Evolutionary conservation across 768 basidiomycete species (phyloP).

Genomic region (Leccinum disarticulatum): DNA sequence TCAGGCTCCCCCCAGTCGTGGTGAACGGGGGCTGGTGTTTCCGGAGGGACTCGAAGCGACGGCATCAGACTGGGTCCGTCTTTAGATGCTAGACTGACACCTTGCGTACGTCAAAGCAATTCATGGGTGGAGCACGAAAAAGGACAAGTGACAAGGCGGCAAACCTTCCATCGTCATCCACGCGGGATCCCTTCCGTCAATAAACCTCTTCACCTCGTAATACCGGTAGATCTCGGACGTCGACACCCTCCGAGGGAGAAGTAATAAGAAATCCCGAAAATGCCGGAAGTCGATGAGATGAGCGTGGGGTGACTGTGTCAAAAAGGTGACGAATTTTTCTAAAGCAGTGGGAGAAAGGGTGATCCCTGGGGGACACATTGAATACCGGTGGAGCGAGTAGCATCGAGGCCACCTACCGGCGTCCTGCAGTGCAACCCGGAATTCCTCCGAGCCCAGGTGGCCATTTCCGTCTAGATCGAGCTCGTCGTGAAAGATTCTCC

Average conservation of each 20-base stretch:
- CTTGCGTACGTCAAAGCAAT: constrained; percentile 41
- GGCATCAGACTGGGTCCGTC: constrained; percentile 52
- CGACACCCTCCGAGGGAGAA: constrained; percentile 79
- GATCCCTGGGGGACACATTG: constrained; percentile 54
- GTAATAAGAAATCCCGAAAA: constrained; percentile 87
- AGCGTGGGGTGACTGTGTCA: constrained; percentile 71
- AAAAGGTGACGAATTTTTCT: constrained; percentile 75
- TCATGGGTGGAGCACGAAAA: constrained; percentile 18
- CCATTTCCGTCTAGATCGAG: constrained; percentile 91
- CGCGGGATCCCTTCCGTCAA: constrained; percentile 75
- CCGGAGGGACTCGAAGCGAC: constrained; percentile 13
- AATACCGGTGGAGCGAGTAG: constrained; percentile 19
- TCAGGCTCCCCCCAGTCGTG: constrained; percentile 42
- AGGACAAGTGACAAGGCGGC: constrained; percentile 18
- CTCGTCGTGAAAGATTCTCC: constrained; percentile 89
- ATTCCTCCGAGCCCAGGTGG: constrained; percentile 65
- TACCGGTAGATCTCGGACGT: constrained; percentile 84
- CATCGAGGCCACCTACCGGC: constrained; percentile 53
- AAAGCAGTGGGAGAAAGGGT: constrained; percentile 66
- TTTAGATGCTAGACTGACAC: constrained; percentile 75
- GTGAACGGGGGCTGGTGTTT: constrained; percentile 20
- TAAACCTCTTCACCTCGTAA: constrained; percentile 66
- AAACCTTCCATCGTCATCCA: constrained; percentile 89
- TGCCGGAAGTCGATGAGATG: constrained; percentile 76
- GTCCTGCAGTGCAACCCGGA: constrained; percentile 60